Evolutionary conservation across 1,284 basidiomycete species (phyloP).

Genomic region (Leccinum angustisporum): DNA sequence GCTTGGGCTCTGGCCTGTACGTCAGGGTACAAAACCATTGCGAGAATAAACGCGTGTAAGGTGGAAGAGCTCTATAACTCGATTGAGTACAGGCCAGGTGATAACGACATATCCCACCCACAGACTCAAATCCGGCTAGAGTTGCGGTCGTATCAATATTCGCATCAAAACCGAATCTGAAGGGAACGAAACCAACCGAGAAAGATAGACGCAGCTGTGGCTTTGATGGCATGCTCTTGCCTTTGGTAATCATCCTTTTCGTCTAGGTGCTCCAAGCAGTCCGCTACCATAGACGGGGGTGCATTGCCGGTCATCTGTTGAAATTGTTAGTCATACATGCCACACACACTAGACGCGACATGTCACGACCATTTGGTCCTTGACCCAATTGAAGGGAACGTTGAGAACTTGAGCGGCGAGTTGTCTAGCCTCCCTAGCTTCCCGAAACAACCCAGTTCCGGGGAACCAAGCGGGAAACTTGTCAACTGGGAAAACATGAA

Average conservation of each 20-base stretch:
- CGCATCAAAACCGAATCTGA: neutral
- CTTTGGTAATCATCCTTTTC: conserved; percentile 13
- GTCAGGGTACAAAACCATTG: conserved; percentile 40
- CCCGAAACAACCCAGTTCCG: conserved; percentile 38
- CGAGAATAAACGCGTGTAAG: conserved; percentile 33
- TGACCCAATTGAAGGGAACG: conserved; percentile 25
- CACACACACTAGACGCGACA: neutral
- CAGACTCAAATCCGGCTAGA: conserved; percentile 31
- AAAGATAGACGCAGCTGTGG: conserved; percentile 22
- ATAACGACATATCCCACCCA: conserved; percentile 9
- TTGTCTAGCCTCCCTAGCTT: conserved; percentile 19
- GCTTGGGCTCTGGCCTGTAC: conserved; percentile 34
- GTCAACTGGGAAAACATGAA: conserved; percentile 32
- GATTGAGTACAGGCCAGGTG: neutral
- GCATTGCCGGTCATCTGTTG: conserved; percentile 18
- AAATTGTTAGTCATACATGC: neutral
- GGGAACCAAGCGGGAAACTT: conserved; percentile 45
- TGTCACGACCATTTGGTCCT: conserved; percentile 20
- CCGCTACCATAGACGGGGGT: conserved; percentile 25
- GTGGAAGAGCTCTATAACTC: conserved; percentile 27
- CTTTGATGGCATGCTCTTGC: conserved; percentile 28
- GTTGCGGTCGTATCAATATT: neutral
- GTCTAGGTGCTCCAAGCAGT: conserved; percentile 21
- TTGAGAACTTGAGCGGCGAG: conserved; percentile 22
- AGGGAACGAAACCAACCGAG: conserved; percentile 17